Conservation (phyloP, 2,329 filamentous ascomycete species). For the Fusarium foetens region DNA sequence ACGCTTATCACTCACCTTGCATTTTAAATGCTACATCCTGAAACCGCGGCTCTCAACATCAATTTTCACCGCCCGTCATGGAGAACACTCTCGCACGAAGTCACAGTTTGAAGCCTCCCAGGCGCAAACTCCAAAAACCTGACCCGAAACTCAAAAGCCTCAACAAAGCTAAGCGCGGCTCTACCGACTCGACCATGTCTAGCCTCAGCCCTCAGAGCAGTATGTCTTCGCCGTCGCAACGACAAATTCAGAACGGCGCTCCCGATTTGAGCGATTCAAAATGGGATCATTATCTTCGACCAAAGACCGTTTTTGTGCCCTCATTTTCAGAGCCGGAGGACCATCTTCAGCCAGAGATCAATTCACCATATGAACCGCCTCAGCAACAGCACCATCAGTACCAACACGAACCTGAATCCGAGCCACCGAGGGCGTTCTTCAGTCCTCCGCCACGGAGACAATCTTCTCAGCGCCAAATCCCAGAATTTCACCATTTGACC, state of each 20-base stretch:
- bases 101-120: constrained; percentile 41
- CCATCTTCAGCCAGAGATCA: constrained; percentile 6
- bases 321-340: constrained; percentile 33
- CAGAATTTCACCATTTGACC: constrained; percentile 42
- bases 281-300: constrained; percentile 45
- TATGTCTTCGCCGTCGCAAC: constrained; percentile 32
- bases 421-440: constrained; percentile 28
- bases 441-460: constrained; percentile 24
- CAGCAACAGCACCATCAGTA: neutral
- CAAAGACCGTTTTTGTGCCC: constrained; percentile 35
- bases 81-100: constrained; percentile 21
- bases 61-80: constrained; percentile 14
- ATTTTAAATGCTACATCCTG: constrained; percentile 25
- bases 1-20: constrained; percentile 6
- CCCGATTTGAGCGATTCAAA: constrained; percentile 45
- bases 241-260: constrained; percentile 33
- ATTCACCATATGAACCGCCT: neutral
- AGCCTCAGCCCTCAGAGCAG: constrained; percentile 34
- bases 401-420: neutral
- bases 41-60: constrained; percentile 12
- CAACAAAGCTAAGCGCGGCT: constrained; percentile 41
- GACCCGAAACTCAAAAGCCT: constrained; percentile 44
- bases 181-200: constrained; percentile 40
- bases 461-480: constrained; percentile 36
- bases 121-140: constrained; percentile 48